Percentiles rank a stretch among this genome's conserved stretches.
phyloP scores from a whole-genome alignment of 768 basidiomycete species.

The Inosperma sp. region DNA sequence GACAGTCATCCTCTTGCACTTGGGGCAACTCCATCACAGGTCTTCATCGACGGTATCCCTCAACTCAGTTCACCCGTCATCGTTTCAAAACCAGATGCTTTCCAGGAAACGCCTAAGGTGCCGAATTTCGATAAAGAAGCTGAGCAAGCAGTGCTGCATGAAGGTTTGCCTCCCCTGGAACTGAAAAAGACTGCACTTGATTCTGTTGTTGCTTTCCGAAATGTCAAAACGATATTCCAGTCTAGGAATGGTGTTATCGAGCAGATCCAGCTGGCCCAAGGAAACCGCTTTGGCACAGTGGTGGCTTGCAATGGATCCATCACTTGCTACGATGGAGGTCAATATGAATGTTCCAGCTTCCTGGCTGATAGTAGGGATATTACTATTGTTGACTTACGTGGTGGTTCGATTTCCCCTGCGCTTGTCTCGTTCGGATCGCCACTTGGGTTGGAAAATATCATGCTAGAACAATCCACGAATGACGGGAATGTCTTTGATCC shows the following conservation, averaged over 20 bases:
- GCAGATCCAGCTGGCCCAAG: slow-evolving; percentile 24
- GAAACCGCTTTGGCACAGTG: slow-evolving; percentile 31
- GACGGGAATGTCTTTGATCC: slow-evolving; percentile 64
- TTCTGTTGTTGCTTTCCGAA: slow-evolving; percentile 55
- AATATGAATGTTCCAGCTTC: slow-evolving; percentile 20
- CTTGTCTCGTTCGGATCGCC: slow-evolving; percentile 68
- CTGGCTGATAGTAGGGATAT: slow-evolving; percentile 20
- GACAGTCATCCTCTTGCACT: slow-evolving; percentile 80
- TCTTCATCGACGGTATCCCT: slow-evolving; percentile 85
- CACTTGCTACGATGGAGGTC: slow-evolving; percentile 40
- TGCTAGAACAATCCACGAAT: slow-evolving; percentile 59
- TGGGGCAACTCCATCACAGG: slow-evolving; percentile 83
- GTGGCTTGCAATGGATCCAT: slow-evolving; percentile 45
- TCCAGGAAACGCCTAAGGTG: slow-evolving; percentile 47
- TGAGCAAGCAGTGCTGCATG: slow-evolving; percentile 51
- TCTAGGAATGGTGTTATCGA: slow-evolving; percentile 27
- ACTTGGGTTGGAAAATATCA: slow-evolving; percentile 68
- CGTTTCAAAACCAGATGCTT: slow-evolving; percentile 45
- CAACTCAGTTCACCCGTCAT: slow-evolving; percentile 53
- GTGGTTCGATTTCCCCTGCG: slow-evolving; percentile 63
- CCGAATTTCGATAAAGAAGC: slow-evolving; percentile 73
- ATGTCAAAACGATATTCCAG: slow-evolving; percentile 50
- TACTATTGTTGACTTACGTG: slow-evolving; percentile 57
- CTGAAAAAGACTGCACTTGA: slow-evolving; percentile 33
- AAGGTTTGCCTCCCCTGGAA: slow-evolving; percentile 71